phyloP scores from a whole-genome alignment of 2,329 filamentous ascomycete species.

The Diaporthe humulicola region DNA sequence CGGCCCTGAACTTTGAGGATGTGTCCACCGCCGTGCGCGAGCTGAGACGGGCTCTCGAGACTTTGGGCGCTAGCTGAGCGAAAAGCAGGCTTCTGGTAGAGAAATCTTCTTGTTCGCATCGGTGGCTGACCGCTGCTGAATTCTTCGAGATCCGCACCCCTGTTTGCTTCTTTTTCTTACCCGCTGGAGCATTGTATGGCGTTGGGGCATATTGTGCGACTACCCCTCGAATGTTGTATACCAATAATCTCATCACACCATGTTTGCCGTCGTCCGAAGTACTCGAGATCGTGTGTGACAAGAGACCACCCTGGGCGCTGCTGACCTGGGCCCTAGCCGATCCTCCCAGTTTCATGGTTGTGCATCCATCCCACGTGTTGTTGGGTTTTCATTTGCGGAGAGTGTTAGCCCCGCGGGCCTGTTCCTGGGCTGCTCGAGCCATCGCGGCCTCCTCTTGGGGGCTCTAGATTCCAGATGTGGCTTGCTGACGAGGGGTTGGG shows the following conservation, averaged over 20 bases:
- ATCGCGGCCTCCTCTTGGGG: constrained; percentile 2
- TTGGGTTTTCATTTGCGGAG: neutral
- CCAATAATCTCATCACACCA: neutral
- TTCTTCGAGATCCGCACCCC: neutral
- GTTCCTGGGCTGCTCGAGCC: constrained; percentile 19
- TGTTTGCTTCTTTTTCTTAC: neutral
- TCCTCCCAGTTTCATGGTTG: constrained; percentile 27
- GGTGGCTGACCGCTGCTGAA: neutral
- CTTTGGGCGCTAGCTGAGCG: constrained; percentile 68
- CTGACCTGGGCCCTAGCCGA: constrained; percentile 3
- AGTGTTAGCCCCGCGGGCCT: neutral
- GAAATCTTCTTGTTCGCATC: neutral
- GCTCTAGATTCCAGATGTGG: neutral
- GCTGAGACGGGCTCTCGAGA: constrained; percentile 78
- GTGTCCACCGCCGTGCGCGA: constrained; percentile 91
- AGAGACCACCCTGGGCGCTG: neutral
- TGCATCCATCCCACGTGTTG: neutral
- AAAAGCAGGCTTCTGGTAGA: neutral
- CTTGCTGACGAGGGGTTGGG: constrained; percentile 18
- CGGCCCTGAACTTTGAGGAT: constrained; percentile 96
- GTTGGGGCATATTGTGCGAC: constrained; percentile 28
- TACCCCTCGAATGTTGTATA: constrained; percentile 31
- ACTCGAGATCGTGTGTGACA: constrained; percentile 4
- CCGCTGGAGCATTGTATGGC: constrained; percentile 37
- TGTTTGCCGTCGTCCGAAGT: neutral